phyloP scores from a whole-genome alignment of 441 rosid species.

The Isatis lusitanica region DNA sequence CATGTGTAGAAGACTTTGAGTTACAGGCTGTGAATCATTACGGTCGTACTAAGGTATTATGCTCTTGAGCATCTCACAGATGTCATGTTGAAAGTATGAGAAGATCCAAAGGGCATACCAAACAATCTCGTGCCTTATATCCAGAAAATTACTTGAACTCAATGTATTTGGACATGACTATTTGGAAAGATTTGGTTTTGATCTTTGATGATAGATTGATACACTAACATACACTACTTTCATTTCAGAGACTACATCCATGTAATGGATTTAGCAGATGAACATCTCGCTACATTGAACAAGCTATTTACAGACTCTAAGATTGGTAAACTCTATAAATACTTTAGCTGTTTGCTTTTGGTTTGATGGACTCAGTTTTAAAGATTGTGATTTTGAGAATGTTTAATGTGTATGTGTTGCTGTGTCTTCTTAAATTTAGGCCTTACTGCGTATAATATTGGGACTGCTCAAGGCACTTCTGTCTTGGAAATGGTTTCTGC shows the following conservation, averaged over 20 bases:
- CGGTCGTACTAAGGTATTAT: conserved; percentile 65
- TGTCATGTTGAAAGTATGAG: conserved; percentile 31
- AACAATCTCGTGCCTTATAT: conserved; percentile 79
- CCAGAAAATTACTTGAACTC: conserved; percentile 65
- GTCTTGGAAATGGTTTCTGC: conserved; percentile 76
- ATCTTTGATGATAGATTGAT: background rate
- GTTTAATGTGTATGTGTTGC: conserved; percentile 10
- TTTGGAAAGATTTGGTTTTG: conserved; percentile 1
- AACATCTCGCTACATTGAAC: conserved; percentile 63
- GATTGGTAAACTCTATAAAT: conserved; percentile 43
- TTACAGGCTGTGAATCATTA: conserved; percentile 71
- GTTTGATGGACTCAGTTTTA: background rate
- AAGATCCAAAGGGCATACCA: conserved; percentile 77
- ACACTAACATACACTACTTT: conserved; percentile 7
- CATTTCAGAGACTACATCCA: conserved; percentile 75
- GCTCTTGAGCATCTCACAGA: background rate
- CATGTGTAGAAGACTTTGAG: conserved; percentile 63
- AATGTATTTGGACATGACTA: conserved; percentile 71
- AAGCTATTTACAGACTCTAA: conserved; percentile 50
- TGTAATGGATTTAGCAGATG: conserved; percentile 83
- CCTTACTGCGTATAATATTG: conserved; percentile 65
- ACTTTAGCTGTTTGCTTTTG: background rate
- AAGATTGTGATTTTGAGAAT: background rate
- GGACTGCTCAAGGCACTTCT: conserved; percentile 66
- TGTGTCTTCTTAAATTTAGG: conserved; percentile 37